phyloP scores from a whole-genome alignment of 345 rosid genomes.

The Heritiera littoralis region DNA sequence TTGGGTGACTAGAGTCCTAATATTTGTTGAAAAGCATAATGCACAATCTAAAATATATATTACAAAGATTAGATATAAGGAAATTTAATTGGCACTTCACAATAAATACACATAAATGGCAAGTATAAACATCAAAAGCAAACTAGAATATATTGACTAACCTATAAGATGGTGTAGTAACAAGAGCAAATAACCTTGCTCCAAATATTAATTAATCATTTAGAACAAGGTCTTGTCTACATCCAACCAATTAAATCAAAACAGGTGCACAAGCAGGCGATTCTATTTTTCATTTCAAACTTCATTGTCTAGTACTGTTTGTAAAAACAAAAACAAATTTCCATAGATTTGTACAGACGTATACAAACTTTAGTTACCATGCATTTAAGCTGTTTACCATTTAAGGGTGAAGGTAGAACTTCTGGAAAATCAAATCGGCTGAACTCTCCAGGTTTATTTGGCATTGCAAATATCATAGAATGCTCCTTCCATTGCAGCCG shows the following conservation, averaged over 20 bases:
- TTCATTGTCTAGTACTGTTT: background rate
- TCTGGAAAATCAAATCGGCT: slow-evolving; percentile 96
- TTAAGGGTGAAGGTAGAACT: slow-evolving; percentile 81
- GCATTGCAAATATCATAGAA: slow-evolving; percentile 98
- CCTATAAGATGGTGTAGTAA: background rate
- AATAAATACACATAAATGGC: background rate
- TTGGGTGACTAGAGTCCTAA: background rate
- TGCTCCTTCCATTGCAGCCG: slow-evolving; percentile 98
- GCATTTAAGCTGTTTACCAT: slow-evolving; percentile 51
- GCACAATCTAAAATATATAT: background rate
- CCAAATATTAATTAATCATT: background rate
- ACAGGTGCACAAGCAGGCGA: background rate
- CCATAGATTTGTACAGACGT: background rate
- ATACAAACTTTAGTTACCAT: background rate
- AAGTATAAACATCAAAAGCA: background rate
- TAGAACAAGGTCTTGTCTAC: background rate
- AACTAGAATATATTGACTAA: background rate
- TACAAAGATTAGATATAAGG: background rate
- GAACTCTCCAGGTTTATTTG: slow-evolving; percentile 91
- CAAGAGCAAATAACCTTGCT: background rate
- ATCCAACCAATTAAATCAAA: background rate
- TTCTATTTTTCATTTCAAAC: background rate
- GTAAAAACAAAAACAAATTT: background rate
- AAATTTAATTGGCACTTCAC: background rate
- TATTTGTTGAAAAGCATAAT: background rate